Percentiles rank a stretch among this genome's conserved stretches.
phyloP scores from a whole-genome alignment of 352 stramenopile species.

The Pythium phragmitis region DNA sequence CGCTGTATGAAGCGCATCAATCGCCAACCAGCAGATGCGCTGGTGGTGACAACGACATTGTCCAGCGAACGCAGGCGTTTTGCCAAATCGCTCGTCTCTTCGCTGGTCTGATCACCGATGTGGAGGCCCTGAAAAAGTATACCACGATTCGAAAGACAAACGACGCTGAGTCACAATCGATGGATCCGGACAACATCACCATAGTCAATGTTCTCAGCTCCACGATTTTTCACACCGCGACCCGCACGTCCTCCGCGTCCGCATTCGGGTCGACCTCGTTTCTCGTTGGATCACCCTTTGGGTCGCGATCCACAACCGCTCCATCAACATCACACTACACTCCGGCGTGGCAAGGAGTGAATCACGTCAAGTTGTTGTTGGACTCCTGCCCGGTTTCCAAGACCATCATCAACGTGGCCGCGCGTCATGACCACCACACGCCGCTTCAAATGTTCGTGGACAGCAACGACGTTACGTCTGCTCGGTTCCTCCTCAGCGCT shows the following conservation, averaged over 20 bases:
- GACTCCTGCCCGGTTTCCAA: conserved; percentile 34
- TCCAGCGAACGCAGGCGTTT: background rate
- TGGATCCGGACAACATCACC: background rate
- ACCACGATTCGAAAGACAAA: background rate
- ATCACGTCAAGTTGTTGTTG: conserved; percentile 44
- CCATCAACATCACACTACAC: background rate
- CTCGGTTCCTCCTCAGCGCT: conserved; percentile 32
- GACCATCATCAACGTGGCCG: conserved; percentile 40
- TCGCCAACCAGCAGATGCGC: background rate
- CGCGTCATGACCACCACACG: conserved; percentile 42
- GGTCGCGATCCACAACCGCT: conserved; percentile 12
- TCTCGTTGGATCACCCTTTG: background rate
- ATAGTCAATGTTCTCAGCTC: conserved; percentile 10
- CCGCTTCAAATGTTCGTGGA: conserved; percentile 51
- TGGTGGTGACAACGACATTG: too few relatives aligned
- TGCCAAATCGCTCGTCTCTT: conserved; percentile 14
- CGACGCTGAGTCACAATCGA: background rate
- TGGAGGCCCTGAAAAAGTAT: conserved; percentile 20
- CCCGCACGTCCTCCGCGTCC: background rate
- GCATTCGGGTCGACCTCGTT: background rate
- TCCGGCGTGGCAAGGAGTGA: conserved; percentile 41
- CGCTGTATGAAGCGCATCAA: conserved; percentile 34
- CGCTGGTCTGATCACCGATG: background rate
- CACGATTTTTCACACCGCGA: conserved; percentile 16
- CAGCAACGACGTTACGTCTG: conserved; percentile 34